phyloP scores from a whole-genome alignment of 768 basidiomycete genomes.

The Suillus ampliporus region DNA sequence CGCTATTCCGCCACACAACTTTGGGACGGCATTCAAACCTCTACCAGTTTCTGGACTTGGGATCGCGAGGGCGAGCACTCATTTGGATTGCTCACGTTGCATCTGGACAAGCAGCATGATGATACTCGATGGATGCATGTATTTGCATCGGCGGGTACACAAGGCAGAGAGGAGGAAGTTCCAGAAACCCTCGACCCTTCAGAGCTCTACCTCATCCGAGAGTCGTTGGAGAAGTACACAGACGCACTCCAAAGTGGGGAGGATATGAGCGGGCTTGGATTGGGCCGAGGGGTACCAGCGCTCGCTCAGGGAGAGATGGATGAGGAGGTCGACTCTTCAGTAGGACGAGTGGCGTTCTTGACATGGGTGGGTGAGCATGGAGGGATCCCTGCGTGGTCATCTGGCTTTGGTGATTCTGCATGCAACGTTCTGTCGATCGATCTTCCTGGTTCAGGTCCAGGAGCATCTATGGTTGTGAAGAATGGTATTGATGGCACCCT shows the following conservation, averaged over 20 bases:
- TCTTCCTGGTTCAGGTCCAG: constrained; percentile 56
- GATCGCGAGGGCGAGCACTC: constrained; percentile 74
- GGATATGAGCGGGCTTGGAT: constrained; percentile 65
- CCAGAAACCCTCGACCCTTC: constrained; percentile 89
- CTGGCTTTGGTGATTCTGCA: constrained; percentile 40
- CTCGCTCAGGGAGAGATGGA: constrained; percentile 90
- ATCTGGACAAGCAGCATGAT: constrained; percentile 86
- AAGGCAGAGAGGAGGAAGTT: constrained; percentile 64
- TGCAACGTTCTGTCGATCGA: constrained; percentile 70
- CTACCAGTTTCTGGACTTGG: constrained; percentile 93
- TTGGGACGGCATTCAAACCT: constrained; percentile 82
- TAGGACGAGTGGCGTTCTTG: constrained; percentile 67
- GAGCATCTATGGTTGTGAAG: constrained; percentile 64
- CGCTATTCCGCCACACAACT: constrained; percentile 64
- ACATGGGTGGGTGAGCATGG: constrained; percentile 72
- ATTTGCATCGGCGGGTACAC: constrained; percentile 61
- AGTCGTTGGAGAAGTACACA: constrained; percentile 88
- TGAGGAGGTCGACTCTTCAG: constrained; percentile 80
- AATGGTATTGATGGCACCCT: constrained; percentile 75
- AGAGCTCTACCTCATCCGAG: constrained; percentile 78
- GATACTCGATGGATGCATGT: constrained; percentile 88
- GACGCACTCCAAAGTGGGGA: constrained; percentile 59
- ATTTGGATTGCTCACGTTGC: constrained; percentile 77
- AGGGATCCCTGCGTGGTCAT: constrained; percentile 48
- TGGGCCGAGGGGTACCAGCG: constrained; percentile 75